Evolutionary conservation across 306 rosid species (phyloP).

Genomic region (Sicyos baderoa): DNA sequence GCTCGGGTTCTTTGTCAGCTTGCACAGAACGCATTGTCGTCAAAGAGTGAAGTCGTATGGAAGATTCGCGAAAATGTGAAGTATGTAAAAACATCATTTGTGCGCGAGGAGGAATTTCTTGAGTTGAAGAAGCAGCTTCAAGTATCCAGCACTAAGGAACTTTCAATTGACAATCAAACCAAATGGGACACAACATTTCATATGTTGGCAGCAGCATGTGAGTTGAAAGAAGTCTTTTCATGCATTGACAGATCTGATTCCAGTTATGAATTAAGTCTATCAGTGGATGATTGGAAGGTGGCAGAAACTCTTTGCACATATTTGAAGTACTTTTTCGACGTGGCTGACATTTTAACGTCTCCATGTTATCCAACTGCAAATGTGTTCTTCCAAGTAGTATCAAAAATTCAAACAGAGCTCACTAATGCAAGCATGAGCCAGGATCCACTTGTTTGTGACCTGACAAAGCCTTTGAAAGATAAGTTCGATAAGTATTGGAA

Average conservation of each 20-base stretch:
- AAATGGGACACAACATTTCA: slow-evolving; percentile 81
- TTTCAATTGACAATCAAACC: slow-evolving; percentile 50
- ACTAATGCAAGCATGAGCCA: slow-evolving; percentile 49
- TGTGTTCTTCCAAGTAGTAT: slow-evolving; percentile 51
- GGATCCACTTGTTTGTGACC: slow-evolving; percentile 56
- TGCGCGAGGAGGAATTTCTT: slow-evolving; percentile 50
- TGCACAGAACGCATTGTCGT: slow-evolving; percentile 44
- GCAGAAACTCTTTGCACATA: slow-evolving; percentile 55
- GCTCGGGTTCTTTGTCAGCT: slow-evolving; percentile 71
- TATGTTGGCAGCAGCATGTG: slow-evolving; percentile 77
- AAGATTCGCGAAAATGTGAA: slow-evolving; percentile 72
- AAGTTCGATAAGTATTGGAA: slow-evolving; percentile 79
- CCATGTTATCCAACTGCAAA: slow-evolving; percentile 61
- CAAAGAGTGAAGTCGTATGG: slow-evolving; percentile 39
- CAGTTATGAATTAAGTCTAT: slow-evolving; percentile 39
- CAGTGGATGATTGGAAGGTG: slow-evolving; percentile 66
- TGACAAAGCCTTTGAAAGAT: slow-evolving; percentile 56
- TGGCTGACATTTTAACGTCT: slow-evolving; percentile 44
- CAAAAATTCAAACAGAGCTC: slow-evolving; percentile 60
- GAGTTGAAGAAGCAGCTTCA: slow-evolving; percentile 73
- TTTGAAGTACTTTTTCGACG: slow-evolving; percentile 63
- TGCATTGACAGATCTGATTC: slow-evolving; percentile 50
- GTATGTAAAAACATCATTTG: slow-evolving; percentile 60
- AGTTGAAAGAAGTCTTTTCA: slow-evolving; percentile 69
- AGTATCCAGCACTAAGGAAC: slow-evolving; percentile 54